Base-by-base conservation (phyloP, 2,329 filamentous ascomycete genomes). In the Hymenoscyphus salicellus region DNA sequence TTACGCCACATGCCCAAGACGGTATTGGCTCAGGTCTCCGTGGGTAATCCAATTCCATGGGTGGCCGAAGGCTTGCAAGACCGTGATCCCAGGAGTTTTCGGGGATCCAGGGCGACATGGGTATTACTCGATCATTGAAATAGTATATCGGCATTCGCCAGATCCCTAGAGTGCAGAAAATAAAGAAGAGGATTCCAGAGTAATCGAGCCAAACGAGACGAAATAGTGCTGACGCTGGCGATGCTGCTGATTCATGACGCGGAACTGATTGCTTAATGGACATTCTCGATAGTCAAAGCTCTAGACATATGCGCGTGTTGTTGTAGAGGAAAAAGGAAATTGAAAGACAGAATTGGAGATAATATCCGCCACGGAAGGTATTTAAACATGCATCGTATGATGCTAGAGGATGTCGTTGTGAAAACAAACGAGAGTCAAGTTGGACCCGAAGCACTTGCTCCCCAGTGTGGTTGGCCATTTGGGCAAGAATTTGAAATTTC, bases 1-100 rank as follows among this genome's bases (percentile, higher is more conserved):
- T 78, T 32, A 91, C 74, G 1, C 88, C 89, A 20, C 88, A 87
- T 0, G 84, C 79, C 84, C 84, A 89, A 69, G 89, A 89, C 26
- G 89, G 88, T 3, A 91, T 10, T 5, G 67, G 66, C 10, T 68
- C 66, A 26, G 64, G 64, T 36, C 56, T 59, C 52, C 43, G 63
- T 2, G 68, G 70, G 58, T 69, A 70, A 30, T 62, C 63, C 23
- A 68, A 55, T 14, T 65, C 67, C 6, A 41, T 30, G n/a, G 68
- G 69, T 1, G 62, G 60, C 49, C 55, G 58, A 28, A 65, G 60
- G 5, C 49, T 17, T 1, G 49, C 20, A 5, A 11, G 5, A 2
- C 60, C 30, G 10, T 58, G 26, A 33, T 63, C 28, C 17, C 52
- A 33, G 32, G 58, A 62, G 43, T 28, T 26, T 7, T 33, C 23